A percentile compares a stretch with the other conserved stretches of the same genome.
Evolutionary conservation across 1,284 basidiomycete species (phyloP).

Genomic region (Apiotrichum gamsii): DNA sequence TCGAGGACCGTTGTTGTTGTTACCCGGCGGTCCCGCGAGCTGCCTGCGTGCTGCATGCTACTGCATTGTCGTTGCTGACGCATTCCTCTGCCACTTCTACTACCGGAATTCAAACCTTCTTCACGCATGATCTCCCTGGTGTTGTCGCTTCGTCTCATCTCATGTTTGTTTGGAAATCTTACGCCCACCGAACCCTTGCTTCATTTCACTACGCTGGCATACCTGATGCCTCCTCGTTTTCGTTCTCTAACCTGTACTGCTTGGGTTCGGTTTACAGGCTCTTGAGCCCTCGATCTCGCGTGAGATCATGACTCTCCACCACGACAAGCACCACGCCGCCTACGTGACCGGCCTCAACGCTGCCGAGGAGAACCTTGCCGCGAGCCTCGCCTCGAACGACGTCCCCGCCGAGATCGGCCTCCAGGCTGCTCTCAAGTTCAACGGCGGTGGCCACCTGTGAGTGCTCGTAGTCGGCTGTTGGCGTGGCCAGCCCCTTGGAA

Average conservation of each 20-base stretch:
- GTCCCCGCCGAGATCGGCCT: constrained; percentile 76
- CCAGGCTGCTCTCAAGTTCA: constrained; percentile 82
- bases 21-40: too few relatives aligned
- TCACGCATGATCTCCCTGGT: too few relatives aligned
- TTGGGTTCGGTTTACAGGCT: too few relatives aligned
- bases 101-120: too few relatives aligned
- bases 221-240: too few relatives aligned
- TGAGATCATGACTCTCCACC: constrained; percentile 89
- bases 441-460: constrained; percentile 67
- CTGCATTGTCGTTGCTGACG: too few relatives aligned
- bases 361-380: constrained; percentile 75
- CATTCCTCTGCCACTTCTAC: too few relatives aligned
- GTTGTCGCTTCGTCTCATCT: too few relatives aligned
- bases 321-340: constrained; percentile 90
- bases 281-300: constrained; percentile 55
- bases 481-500: not conserved
- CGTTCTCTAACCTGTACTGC: too few relatives aligned
- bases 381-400: constrained; percentile 51
- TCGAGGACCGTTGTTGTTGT: too few relatives aligned
- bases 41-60: too few relatives aligned
- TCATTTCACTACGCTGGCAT: not conserved
- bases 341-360: constrained; percentile 89
- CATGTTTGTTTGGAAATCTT: not conserved
- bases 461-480: constrained; percentile 1
- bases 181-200: not conserved